These are phyloP conservation scores for Xylaria sp. DNA, from an alignment of 2,329 filamentous ascomycete genomes.

Conservation along the genomic window DNA sequence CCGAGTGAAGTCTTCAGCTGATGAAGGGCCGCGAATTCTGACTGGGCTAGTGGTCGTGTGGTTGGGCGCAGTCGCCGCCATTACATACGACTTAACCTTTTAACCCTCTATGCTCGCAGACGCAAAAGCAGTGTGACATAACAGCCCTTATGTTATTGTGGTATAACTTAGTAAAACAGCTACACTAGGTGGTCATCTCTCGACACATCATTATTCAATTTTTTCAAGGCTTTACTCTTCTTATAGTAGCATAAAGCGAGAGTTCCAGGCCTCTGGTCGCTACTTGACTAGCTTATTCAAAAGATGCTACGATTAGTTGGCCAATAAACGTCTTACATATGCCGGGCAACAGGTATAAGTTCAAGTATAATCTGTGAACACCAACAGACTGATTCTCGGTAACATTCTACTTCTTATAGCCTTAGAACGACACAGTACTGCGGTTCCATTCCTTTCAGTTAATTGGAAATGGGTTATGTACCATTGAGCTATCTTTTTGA, in stretches of 20 bases:
- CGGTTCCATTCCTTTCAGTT: neutral
- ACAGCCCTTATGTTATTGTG: neutral
- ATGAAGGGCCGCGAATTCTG: slow-evolving; percentile 4
- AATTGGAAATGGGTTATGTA: neutral
- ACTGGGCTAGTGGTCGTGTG: too few species aligned
- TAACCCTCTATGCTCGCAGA: too few species aligned
- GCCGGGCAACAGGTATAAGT: too few species aligned
- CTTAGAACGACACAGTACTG: neutral
- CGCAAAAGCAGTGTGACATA: neutral
- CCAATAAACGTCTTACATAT: neutral
- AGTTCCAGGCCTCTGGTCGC: too few species aligned
- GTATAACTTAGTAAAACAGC: too few species aligned
- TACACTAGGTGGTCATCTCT: too few species aligned
- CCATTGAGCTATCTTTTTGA: neutral
- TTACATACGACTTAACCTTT: too few species aligned
- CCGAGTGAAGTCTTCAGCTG: slow-evolving; percentile 4
- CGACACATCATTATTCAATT: too few species aligned
- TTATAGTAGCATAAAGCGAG: too few species aligned
- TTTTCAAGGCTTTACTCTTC: too few species aligned
- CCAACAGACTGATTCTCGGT: neutral
- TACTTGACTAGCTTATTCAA: neutral
- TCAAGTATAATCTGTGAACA: neutral
- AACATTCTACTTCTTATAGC: neutral
- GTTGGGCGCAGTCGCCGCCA: too few species aligned
- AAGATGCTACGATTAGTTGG: too few species aligned